These are phyloP conservation scores for Aspergillus pseudoviridinutans DNA, from an alignment of 2,329 filamentous ascomycete species.

Conservation along the genomic window DNA sequence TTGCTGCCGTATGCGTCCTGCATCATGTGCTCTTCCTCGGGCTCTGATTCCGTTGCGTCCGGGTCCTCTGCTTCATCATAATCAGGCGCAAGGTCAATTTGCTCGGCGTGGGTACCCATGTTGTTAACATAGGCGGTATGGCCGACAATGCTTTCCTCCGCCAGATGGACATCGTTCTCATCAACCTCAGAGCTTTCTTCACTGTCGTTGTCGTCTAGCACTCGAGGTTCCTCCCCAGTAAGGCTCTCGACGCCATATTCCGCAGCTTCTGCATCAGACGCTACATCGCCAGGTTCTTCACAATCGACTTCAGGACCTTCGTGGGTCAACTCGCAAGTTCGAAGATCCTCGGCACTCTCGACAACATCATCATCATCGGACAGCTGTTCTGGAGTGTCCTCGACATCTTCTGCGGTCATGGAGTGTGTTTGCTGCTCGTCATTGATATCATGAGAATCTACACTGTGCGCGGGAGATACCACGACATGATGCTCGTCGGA, in stretches of 20 bases:
- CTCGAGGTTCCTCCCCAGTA: not conserved
- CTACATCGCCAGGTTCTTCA: not conserved
- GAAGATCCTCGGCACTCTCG: not conserved
- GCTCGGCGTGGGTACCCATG: not conserved
- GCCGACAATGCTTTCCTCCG: not conserved
- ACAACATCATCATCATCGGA: not conserved
- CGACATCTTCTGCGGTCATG: not conserved
- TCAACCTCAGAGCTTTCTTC: not conserved
- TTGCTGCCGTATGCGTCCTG: not conserved
- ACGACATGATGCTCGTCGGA: not conserved
- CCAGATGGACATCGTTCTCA: not conserved
- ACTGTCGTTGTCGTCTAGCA: not conserved
- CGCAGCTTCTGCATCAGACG: not conserved
- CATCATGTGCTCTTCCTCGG: not conserved
- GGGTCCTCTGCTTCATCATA: not conserved
- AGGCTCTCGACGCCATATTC: not conserved
- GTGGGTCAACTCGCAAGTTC: not conserved
- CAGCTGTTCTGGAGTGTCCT: not conserved
- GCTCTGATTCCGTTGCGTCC: not conserved
- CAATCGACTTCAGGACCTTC: constrained; percentile 16
- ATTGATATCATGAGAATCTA: not conserved
- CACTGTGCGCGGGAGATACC: not conserved
- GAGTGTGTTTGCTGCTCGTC: not conserved
- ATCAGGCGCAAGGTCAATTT: not conserved
- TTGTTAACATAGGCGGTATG: not conserved